Evolutionary conservation across 805 yeast species (phyloP).

Genomic region (Hanseniaspora pseudoguilliermondii): DNA sequence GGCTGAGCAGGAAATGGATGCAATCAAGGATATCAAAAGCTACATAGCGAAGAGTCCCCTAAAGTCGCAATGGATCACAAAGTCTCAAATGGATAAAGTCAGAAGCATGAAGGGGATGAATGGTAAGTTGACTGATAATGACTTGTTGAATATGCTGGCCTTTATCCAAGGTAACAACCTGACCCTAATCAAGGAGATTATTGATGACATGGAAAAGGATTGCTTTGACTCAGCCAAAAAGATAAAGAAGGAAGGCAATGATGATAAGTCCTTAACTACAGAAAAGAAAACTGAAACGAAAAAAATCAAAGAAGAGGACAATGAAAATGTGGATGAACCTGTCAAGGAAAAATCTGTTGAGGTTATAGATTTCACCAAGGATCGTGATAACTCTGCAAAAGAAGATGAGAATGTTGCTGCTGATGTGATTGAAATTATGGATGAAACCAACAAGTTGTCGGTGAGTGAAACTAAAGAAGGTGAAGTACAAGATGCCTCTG

Average conservation of each 20-base stretch:
- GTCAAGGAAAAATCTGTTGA: neutral
- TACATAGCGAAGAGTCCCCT: neutral
- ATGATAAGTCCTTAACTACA: neutral
- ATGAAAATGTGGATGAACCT: neutral
- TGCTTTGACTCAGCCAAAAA: neutral
- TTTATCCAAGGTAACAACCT: constrained; percentile 9
- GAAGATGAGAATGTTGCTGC: neutral
- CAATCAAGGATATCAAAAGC: neutral
- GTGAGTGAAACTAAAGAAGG: neutral
- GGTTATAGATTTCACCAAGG: neutral
- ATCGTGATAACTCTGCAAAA: neutral
- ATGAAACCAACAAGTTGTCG: neutral
- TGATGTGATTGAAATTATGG: neutral
- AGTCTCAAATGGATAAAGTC: neutral
- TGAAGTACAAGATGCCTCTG: neutral
- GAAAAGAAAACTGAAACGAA: neutral
- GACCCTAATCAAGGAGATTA: neutral
- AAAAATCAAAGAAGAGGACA: neutral
- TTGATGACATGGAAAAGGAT: constrained; percentile 5
- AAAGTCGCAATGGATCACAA: neutral
- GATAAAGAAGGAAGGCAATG: neutral
- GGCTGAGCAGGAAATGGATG: neutral
- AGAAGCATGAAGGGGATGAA: neutral
- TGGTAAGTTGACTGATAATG: constrained; percentile 5
- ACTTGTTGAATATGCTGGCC: constrained; percentile 5